phyloP scores from a whole-genome alignment of 768 basidiomycete species.

The Leccinum fibrillosum region DNA sequence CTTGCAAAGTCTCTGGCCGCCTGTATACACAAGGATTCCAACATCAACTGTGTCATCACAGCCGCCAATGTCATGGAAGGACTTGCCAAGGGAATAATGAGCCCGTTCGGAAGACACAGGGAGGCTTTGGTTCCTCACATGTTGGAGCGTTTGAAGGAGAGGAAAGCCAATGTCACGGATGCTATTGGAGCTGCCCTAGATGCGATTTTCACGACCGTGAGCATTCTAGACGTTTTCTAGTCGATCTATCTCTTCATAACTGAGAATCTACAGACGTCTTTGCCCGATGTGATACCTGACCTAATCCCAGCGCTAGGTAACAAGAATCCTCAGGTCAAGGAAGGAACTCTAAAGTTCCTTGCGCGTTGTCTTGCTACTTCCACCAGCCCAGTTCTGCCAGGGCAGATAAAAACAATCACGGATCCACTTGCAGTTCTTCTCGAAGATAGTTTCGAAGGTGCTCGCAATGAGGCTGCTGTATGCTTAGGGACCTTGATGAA shows the following conservation, averaged over 20 bases:
- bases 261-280: conserved; percentile 51
- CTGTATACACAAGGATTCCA: conserved; percentile 85
- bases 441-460: conserved; percentile 87
- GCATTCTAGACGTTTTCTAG: conserved; percentile 26
- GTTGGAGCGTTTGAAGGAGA: conserved; percentile 89
- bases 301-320: conserved; percentile 70
- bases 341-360: conserved; percentile 86
- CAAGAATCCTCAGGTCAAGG: conserved; percentile 97
- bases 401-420: conserved; percentile 79
- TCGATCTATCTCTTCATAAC: conserved; percentile 1
- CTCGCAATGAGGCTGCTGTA: conserved; percentile 85
- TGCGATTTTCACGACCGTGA: conserved; percentile 80
- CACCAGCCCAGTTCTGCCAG: conserved; percentile 60
- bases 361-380: conserved; percentile 74
- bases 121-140: conserved; percentile 71
- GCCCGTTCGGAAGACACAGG: conserved; percentile 69
- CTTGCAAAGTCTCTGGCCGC: conserved; percentile 72
- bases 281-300: conserved; percentile 83
- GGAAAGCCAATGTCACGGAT: conserved; percentile 89
- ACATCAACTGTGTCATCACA: conserved; percentile 91
- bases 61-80: conserved; percentile 84
- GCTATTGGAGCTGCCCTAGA: conserved; percentile 85
- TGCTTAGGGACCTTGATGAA: conserved; percentile 91
- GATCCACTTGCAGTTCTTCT: conserved; percentile 72
- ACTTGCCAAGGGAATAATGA: conserved; percentile 78